Evolutionary conservation across 805 yeast species (phyloP), one percentile per base, ranked within the genome.

Genomic region (Pichia insulana): DNA sequence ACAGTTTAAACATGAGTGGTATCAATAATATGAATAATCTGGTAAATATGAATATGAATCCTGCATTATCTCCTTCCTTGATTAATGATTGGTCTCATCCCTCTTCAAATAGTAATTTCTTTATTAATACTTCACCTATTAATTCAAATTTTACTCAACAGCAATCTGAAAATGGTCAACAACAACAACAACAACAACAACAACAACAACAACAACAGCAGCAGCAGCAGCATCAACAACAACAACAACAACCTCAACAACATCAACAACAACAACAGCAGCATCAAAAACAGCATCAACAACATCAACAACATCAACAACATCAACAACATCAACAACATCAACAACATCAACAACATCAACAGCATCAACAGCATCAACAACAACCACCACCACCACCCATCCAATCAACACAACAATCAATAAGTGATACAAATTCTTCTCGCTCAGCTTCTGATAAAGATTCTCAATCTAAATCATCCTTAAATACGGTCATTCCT

Each of bases 401-500:
- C 5, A 22, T 6, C 25, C 43, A 39, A 39, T 46, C 20, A 52
- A 4, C 9, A 9, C 36, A 34, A 19, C 15, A 31, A 30, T 28
- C 25, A 27, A 30, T n/a, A n/a, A n/a, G n/a, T n/a, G n/a, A n/a
- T n/a, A n/a, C n/a, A n/a, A n/a, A n/a, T 32, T 38, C 13, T 20
- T 38, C 39, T 16, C 45, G 18, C 34, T 44, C 33, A 41, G 51
- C 34, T 27, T 37, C 17, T 12, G 46, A 22, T 22, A 22, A 22
- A 22, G 25, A 22, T 6, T 6, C 7, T 22, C 25, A 22, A 22
- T 8, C 25, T 8, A 22, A 22, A 22, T 22, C 25, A 8, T 22
- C 25, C 5, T 8, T 8, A 5, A 22, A 37, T 22, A 25, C 59
- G 48, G 42, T 54, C 48, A 54, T 65, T 12, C 80, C 80, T 0